These are phyloP conservation scores for Malassezia sympodialis DNA, from an alignment of 1,284 basidiomycete genomes.

Conservation along the genomic window DNA sequence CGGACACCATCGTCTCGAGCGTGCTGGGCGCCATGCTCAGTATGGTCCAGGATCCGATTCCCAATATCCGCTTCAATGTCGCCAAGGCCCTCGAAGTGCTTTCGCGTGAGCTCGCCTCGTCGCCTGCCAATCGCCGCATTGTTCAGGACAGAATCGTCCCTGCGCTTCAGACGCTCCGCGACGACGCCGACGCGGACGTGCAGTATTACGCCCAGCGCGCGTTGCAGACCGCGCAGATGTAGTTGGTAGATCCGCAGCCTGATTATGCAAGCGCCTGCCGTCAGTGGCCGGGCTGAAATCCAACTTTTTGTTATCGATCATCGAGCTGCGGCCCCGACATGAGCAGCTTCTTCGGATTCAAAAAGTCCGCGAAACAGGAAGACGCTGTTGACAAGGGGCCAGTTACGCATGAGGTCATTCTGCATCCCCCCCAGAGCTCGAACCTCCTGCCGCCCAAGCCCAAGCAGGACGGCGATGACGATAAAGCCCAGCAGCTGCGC, in stretches of 20 bases:
- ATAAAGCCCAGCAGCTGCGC: conserved; percentile 3
- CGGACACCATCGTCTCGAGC: conserved; percentile 72
- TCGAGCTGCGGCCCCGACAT: not conserved
- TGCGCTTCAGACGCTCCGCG: conserved; percentile 73
- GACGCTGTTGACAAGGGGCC: not conserved
- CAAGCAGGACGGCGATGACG: not conserved
- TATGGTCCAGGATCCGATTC: conserved; percentile 82
- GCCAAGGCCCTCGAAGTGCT: conserved; percentile 70
- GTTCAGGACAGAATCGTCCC: conserved; percentile 67
- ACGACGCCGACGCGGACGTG: conserved; percentile 89
- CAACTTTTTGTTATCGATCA: not conserved
- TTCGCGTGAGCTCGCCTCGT: conserved; percentile 60
- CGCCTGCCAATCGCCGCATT: conserved; percentile 65
- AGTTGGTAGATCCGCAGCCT: not conserved
- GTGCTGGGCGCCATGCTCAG: conserved; percentile 76
- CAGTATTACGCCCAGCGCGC: conserved; percentile 57
- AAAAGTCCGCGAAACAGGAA: not conserved
- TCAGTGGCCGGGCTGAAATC: not conserved
- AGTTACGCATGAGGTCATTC: not conserved
- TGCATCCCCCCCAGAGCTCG: not conserved
- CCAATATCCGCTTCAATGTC: conserved; percentile 98
- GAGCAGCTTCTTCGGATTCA: not conserved
- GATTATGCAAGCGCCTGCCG: not conserved
- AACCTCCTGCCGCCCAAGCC: not conserved
- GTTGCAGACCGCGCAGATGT: conserved; percentile 20